These are phyloP conservation scores for Dittrichia graveolens DNA, from an alignment of 129 eudicot species.

Conservation along the genomic window DNA sequence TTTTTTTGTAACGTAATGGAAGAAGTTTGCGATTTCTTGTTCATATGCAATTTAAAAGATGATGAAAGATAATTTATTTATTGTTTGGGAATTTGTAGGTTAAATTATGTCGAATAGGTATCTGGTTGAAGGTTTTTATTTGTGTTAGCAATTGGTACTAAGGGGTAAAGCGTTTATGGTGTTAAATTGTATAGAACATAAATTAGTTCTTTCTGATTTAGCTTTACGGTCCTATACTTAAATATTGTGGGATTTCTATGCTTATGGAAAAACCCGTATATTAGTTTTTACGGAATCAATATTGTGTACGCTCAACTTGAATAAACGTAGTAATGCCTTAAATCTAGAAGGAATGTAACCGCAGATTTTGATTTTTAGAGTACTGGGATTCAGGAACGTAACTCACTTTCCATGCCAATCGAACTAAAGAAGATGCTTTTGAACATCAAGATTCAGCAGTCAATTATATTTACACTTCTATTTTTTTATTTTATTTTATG, in stretches of 20 bases:
- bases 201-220: not conserved
- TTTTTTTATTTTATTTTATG: too few species aligned
- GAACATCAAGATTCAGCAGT: constrained; percentile 4
- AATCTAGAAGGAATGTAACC: not conserved
- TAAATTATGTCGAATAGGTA: not conserved
- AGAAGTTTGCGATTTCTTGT: not conserved
- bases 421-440: constrained; percentile 7
- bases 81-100: not conserved
- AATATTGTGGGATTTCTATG: not conserved
- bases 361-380: not conserved
- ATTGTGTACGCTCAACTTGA: not conserved
- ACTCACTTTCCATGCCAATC: not conserved
- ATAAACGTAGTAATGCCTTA: not conserved
- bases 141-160: not conserved
- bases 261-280: not conserved
- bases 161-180: not conserved
- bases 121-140: not conserved
- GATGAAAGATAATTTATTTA: not conserved
- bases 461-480: not conserved
- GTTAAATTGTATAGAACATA: not conserved
- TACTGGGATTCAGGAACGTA: not conserved
- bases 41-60: not conserved
- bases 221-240: not conserved
- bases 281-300: not conserved
- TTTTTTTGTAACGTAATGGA: not conserved